These are phyloP conservation scores for Sporothrix variecibatus DNA, from an alignment of 2,329 filamentous ascomycete species.

Conservation along the genomic window DNA sequence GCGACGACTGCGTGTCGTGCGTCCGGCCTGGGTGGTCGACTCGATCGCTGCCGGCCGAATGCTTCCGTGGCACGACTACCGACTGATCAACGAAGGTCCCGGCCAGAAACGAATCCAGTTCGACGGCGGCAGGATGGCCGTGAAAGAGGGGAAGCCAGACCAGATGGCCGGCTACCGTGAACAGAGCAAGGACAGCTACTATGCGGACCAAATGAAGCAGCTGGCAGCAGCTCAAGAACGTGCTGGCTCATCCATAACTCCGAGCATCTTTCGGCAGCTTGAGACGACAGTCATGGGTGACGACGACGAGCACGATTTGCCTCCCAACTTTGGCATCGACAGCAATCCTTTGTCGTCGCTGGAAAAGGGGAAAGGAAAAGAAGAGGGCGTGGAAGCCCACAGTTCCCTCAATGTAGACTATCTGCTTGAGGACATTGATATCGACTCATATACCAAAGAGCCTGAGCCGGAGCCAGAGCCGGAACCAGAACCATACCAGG, in stretches of 20 bases:
- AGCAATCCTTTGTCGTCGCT: not conserved
- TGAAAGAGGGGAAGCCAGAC: conserved; percentile 67
- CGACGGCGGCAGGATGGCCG: conserved; percentile 63
- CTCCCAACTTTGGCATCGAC: not conserved
- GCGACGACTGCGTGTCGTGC: conserved; percentile 83
- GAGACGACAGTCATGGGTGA: conserved; percentile 18
- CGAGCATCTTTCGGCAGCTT: conserved; percentile 20
- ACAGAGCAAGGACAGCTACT: conserved; percentile 81
- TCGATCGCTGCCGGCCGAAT: conserved; percentile 79
- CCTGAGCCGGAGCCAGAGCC: not conserved
- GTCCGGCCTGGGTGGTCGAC: conserved; percentile 91
- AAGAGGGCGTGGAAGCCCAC: not conserved
- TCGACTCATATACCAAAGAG: not conserved
- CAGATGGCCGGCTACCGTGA: conserved; percentile 70
- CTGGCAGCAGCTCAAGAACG: conserved; percentile 22
- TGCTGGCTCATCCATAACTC: conserved; percentile 21
- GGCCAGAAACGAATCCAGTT: conserved; percentile 75
- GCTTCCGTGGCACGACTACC: conserved; percentile 82
- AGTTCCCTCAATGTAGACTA: not conserved
- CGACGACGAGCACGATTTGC: not conserved
- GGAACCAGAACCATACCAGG: conserved; percentile 9
- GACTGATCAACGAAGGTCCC: conserved; percentile 80
- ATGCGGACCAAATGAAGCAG: conserved; percentile 67
- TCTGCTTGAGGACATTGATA: not conserved
- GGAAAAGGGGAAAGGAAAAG: not conserved